These are phyloP conservation scores for Neurospora discreta DNA, from an alignment of 495 filamentous ascomycete species.

Conservation along the genomic window DNA sequence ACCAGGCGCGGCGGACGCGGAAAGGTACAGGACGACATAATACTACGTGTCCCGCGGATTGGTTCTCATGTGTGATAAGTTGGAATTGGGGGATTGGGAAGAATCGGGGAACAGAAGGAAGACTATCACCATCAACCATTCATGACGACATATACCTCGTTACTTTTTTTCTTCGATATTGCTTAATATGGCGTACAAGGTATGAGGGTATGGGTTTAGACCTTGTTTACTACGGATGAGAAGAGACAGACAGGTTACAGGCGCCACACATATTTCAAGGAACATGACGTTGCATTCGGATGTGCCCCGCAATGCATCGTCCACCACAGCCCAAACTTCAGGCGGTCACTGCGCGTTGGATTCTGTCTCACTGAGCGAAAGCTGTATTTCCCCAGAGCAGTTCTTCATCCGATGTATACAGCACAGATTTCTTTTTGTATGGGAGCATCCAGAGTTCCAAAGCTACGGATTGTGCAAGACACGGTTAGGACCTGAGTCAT, in stretches of 20 bases:
- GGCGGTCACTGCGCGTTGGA: not conserved
- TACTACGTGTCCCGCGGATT: not conserved
- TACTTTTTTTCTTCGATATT: not conserved
- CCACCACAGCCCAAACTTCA: not conserved
- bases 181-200: conserved; percentile 3
- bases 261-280: not conserved
- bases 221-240: not conserved
- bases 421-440: not conserved
- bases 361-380: not conserved
- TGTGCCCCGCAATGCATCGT: not conserved
- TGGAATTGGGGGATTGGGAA: not conserved
- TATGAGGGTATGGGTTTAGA: conserved; percentile 1
- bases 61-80: not conserved
- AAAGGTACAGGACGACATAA: not conserved
- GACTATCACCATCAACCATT: not conserved
- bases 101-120: not conserved
- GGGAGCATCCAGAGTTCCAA: not conserved
- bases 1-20: not conserved
- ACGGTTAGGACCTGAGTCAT: not conserved
- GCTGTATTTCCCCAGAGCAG: not conserved
- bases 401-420: not conserved
- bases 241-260: not conserved
- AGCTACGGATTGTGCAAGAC: too few relatives aligned
- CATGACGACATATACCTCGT: not conserved
- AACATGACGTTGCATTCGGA: not conserved